Evolutionary conservation across 2,329 filamentous ascomycete genomes (phyloP).

Genomic region (Coleophoma crateriformis): DNA sequence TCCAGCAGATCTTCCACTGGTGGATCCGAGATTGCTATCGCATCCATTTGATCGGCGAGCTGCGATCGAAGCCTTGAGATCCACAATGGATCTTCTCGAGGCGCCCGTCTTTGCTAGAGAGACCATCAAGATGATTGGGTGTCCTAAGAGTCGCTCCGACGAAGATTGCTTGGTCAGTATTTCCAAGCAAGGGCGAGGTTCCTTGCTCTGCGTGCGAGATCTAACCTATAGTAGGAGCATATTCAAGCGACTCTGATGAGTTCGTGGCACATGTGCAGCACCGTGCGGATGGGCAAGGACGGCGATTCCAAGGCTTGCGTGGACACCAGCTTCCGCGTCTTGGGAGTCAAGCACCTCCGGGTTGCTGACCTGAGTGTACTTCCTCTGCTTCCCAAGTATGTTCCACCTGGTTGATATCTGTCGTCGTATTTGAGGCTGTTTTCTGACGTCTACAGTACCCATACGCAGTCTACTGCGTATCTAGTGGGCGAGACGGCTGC

Average conservation of each 20-base stretch:
- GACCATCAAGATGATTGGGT: conserved; percentile 33
- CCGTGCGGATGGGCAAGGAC: conserved; percentile 47
- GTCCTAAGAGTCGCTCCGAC: conserved; percentile 41
- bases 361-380: conserved; percentile 47
- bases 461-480: conserved; percentile 49
- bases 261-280: conserved; percentile 52
- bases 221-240: conserved; percentile 22
- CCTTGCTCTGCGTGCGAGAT: too few species aligned
- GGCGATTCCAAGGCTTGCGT: conserved; percentile 39
- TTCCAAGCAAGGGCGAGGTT: not conserved
- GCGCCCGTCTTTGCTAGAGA: conserved; percentile 39
- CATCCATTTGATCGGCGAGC: conserved; percentile 48
- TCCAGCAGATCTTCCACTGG: conserved; percentile 41
- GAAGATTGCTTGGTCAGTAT: conserved; percentile 39
- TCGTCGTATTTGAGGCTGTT: conserved; percentile 28
- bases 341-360: conserved; percentile 41
- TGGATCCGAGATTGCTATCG: conserved; percentile 46
- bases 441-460: conserved; percentile 30
- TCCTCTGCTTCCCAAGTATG: conserved; percentile 41
- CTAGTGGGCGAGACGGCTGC: conserved; percentile 44
- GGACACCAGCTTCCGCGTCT: conserved; percentile 41
- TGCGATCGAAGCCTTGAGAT: conserved; percentile 42
- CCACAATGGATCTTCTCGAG: conserved; percentile 34
- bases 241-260: conserved; percentile 38
- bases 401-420: conserved; percentile 14